Evolutionary conservation across 305 asterid species (phyloP), one percentile per base, ranked within the genome.

Genomic region (Stenogyne calaminthoides): DNA sequence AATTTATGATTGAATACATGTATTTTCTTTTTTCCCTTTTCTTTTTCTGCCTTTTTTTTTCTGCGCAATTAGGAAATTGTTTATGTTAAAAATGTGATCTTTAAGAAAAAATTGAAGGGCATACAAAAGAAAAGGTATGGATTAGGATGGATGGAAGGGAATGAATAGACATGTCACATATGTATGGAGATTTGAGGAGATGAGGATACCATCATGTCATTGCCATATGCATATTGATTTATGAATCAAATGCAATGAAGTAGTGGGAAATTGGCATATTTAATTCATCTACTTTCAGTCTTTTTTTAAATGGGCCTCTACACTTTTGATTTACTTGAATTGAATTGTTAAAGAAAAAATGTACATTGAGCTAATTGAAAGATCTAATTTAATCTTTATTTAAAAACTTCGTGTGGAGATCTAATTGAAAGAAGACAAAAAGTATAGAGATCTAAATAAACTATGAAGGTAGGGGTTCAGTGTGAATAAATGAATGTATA

Each of bases 131-230:
- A 75, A 71, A 71, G 65, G 55, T 59, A 58, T 32, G 73, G 63
- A 64, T 65, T 71, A 54, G 55, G 77, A 75, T 79, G 72, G 67
- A 66, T 67, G 69, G 72, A 75, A 63, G 77, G 60, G 63, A 65
- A 47, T 22, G 19, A 54, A 64, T 64, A 60, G 39, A 56, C 54
- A n/a, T 67, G 47, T 66, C 56, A 36, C 29, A 54, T 14, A 46
- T 49, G 71, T 68, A 69, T 69, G 72, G 76, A 73, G 75, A 77
- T 72, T 72, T 64, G 73, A 51, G 81, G 49, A 65, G 73, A 67
- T 57, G 81, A 72, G 49, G 66, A 60, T 57, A 72, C 68, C 72
- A 44, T 71, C 61, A 51, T 42, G 49, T 46, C 37, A 60, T 73
- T 29, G 75, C 60, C 76, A 61, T 51, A 49, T 69, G 75, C 44